A percentile compares a stretch with the other conserved stretches of the same genome.
Evolutionary conservation across 305 asterid genomes (phyloP).

Genomic region (Fraxinus floribunda): DNA sequence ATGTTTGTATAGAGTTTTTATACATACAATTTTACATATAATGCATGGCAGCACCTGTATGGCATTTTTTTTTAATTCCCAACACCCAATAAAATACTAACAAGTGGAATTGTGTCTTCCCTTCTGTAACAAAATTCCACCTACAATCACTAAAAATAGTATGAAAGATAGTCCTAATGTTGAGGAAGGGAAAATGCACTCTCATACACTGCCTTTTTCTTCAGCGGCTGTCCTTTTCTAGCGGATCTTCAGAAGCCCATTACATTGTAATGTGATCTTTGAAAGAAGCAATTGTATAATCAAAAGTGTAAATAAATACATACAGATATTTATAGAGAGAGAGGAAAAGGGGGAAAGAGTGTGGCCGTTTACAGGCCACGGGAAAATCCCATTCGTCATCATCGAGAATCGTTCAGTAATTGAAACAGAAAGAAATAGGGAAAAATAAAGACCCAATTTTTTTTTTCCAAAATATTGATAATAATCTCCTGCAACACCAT

Average conservation of each 20-base stretch:
- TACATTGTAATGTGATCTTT: neutral
- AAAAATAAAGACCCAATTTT: constrained; percentile 5
- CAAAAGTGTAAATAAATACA: constrained; percentile 20
- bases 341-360: constrained; percentile 15
- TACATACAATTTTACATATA: too few relatives aligned
- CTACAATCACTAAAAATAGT: neutral
- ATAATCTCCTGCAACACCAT: constrained; percentile 38
- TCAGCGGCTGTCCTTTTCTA: constrained; percentile 56
- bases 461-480: neutral
- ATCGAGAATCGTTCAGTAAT: neutral
- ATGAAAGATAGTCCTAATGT: neutral
- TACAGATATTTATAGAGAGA: constrained; percentile 17
- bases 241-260: constrained; percentile 26
- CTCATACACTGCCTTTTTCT: neutral
- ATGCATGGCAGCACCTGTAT: too few relatives aligned
- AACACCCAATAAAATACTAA: too few relatives aligned
- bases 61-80: too few relatives aligned
- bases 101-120: too few relatives aligned
- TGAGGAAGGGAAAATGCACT: neutral
- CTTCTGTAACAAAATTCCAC: neutral
- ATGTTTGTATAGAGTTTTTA: too few relatives aligned
- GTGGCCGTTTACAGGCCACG: constrained; percentile 57
- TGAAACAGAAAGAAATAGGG: neutral
- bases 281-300: constrained; percentile 18
- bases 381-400: constrained; percentile 23